phyloP scores from a whole-genome alignment of 1,284 basidiomycete species.

The Inonotus obliquus region DNA sequence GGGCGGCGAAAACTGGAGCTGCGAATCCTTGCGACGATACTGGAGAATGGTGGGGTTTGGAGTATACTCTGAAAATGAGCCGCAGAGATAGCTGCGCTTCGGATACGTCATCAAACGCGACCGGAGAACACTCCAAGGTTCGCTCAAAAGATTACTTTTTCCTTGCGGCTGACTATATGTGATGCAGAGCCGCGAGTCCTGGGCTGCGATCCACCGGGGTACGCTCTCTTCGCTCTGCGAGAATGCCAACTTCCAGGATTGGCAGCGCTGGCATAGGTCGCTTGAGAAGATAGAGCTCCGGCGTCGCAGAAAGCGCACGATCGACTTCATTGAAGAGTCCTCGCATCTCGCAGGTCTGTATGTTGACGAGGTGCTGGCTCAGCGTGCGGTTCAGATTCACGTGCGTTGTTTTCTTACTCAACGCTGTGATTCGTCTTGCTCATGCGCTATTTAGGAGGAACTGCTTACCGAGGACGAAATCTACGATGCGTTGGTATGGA shows the following conservation, averaged over 20 bases:
- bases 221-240: constrained; percentile 34
- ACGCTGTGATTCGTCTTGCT: neutral
- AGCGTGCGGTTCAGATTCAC: constrained; percentile 18
- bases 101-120: constrained; percentile 25
- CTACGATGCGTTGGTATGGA: constrained; percentile 13
- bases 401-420: constrained; percentile 22
- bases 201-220: constrained; percentile 38
- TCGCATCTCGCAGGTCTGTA: constrained; percentile 35
- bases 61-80: constrained; percentile 41
- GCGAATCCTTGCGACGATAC: constrained; percentile 22
- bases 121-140: constrained; percentile 41
- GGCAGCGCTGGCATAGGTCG: constrained; percentile 36
- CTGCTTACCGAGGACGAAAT: constrained; percentile 14
- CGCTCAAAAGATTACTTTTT: constrained; percentile 1
- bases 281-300: constrained; percentile 34
- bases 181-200: constrained; percentile 44
- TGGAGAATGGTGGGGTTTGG: constrained; percentile 41
- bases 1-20: neutral
- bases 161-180: constrained; percentile 1
- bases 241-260: constrained; percentile 35
- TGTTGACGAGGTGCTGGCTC: constrained; percentile 33
- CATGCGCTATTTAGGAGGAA: constrained; percentile 2
- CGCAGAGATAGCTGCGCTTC: constrained; percentile 34
- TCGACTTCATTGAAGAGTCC: constrained; percentile 32
- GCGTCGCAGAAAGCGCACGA: constrained; percentile 29